These are phyloP conservation scores for Aspergillus leporis DNA, from an alignment of 495 filamentous ascomycete species.

Conservation along the genomic window DNA sequence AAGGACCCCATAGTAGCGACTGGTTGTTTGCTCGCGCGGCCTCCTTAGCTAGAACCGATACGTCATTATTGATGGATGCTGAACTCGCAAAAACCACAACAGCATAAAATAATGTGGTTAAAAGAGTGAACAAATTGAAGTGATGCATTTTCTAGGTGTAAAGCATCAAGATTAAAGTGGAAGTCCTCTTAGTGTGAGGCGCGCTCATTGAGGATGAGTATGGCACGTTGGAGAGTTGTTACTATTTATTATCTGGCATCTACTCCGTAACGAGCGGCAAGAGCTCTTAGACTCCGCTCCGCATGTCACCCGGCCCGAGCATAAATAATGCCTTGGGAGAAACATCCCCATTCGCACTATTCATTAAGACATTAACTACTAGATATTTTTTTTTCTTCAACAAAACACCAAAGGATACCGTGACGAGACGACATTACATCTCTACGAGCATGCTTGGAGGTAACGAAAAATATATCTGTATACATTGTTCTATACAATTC, in stretches of 20 bases:
- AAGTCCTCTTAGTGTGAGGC: constrained; percentile 17
- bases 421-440: too few relatives aligned
- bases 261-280: constrained; percentile 16
- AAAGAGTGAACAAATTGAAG: constrained; percentile 28
- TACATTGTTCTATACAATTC: constrained; percentile 8
- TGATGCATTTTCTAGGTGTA: constrained; percentile 32
- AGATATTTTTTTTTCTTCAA: too few relatives aligned
- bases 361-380: too few relatives aligned
- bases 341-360: too few relatives aligned
- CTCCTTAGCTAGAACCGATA: constrained; percentile 41
- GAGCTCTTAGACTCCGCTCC: neutral
- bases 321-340: neutral
- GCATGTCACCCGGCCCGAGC: neutral
- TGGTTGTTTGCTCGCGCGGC: constrained; percentile 66
- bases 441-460: neutral
- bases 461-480: constrained; percentile 1
- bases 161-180: constrained; percentile 27
- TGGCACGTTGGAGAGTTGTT: constrained; percentile 3
- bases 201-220: constrained; percentile 7
- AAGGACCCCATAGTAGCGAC: constrained; percentile 93
- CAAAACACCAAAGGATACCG: too few relatives aligned
- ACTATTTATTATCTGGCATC: constrained; percentile 22
- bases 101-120: constrained; percentile 33
- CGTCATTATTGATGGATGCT: constrained; percentile 32
- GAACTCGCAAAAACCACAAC: constrained; percentile 35